Evolutionary conservation across 2,329 filamentous ascomycete species (phyloP).

Genomic region (Fusarium udum): DNA sequence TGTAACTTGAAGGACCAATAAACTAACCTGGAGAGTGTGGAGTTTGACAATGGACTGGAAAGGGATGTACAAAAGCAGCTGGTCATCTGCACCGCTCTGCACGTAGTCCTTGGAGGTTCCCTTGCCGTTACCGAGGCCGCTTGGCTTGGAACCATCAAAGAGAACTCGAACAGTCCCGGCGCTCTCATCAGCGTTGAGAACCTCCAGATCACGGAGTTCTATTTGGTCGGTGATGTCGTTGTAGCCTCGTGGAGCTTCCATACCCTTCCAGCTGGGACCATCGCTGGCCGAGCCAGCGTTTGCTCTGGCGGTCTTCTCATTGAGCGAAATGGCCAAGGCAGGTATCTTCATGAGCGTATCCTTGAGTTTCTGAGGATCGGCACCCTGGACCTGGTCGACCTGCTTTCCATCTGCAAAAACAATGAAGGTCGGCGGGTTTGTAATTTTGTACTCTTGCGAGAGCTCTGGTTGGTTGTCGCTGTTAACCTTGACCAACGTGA

Average conservation of each 20-base stretch:
- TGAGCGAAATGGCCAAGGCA: slow-evolving; percentile 69
- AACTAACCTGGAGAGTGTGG: slow-evolving; percentile 75
- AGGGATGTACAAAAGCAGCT: slow-evolving; percentile 91
- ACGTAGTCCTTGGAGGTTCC: slow-evolving; percentile 77
- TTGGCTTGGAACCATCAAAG: slow-evolving; percentile 76
- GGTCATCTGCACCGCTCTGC: slow-evolving; percentile 96
- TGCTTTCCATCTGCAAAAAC: slow-evolving; percentile 79
- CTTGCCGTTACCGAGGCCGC: slow-evolving; percentile 67
- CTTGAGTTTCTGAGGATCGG: slow-evolving; percentile 76
- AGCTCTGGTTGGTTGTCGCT: slow-evolving; percentile 80
- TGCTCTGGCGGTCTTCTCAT: slow-evolving; percentile 45
- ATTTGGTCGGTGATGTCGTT: slow-evolving; percentile 83
- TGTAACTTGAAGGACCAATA: neutral
- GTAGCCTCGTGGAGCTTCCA: slow-evolving; percentile 81
- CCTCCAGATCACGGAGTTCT: slow-evolving; percentile 81
- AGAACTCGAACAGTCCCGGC: slow-evolving; percentile 77
- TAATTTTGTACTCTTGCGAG: slow-evolving; percentile 76
- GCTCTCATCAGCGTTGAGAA: slow-evolving; percentile 86
- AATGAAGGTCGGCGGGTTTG: slow-evolving; percentile 89
- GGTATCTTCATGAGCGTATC: slow-evolving; percentile 76
- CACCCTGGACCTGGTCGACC: slow-evolving; percentile 76
- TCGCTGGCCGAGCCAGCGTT: slow-evolving; percentile 49
- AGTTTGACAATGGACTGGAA: slow-evolving; percentile 90
- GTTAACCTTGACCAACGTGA: slow-evolving; percentile 90
- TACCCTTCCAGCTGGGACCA: slow-evolving; percentile 73